Base-by-base conservation (phyloP, 768 basidiomycete genomes). In the Russula abietina region DNA sequence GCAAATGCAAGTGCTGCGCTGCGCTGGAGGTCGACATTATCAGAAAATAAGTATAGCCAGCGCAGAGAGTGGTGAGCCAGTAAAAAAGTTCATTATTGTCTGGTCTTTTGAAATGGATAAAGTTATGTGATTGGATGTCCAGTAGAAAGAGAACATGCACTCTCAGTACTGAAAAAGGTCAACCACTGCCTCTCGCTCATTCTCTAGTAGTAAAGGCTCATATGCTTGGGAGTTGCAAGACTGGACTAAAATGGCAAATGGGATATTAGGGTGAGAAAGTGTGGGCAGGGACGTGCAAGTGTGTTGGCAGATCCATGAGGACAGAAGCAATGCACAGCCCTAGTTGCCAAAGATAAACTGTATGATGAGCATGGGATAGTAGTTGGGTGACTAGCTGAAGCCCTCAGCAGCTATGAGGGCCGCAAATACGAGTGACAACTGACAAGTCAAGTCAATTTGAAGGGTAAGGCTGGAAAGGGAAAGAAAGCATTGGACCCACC, bases 1-100 rank as follows among this genome's bases (percentile, higher is more conserved):
- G 97, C 97, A 71, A 98, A 99, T 0, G 97, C 97, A 49, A 99
- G 83, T 4, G 97, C 97, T 2, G 97, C 97, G 67, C 93, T 96
- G 55, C 97, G 86, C 78, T 99, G 97, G 22, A 99, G 82, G 78
- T 98, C 97, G 68, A 99, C 96, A 77, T 99, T 99, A 78, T 98
- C 97, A 26, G 91, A 94, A 79, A 98, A 99, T 24, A 94, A 96
- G 65, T 55, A 93, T 98, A 14, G 96, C 98, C 61, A 99, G 79
- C 43, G 97, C 94, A 56, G 88, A 81, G 62, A 99, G 86, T 22
- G 97, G 96, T 19, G 87, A 85, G 59, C 96, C 97, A 56, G 84
- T 81, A 79, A 98, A 99, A 83, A 99, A 99, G 78, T 99, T 98
- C 76, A 96, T 98, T 9, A 92, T 94, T 3, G 91, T 88, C 69